Evolutionary conservation across 2,329 filamentous ascomycete genomes (phyloP).

Genomic region (Rhynchosporium agropyri): DNA sequence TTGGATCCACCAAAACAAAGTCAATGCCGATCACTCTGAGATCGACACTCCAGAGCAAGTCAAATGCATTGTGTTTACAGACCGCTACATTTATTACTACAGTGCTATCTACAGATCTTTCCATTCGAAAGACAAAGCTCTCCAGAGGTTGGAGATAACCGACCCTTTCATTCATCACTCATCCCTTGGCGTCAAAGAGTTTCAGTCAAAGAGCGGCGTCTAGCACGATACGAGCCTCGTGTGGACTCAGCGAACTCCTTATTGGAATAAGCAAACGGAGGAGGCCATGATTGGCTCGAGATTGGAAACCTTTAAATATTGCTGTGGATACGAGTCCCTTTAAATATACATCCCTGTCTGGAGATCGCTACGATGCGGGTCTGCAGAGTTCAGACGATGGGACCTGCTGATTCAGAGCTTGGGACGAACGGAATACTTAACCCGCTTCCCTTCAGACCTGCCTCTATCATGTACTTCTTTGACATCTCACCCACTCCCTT

Average conservation of each 20-base stretch:
- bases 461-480: neutral
- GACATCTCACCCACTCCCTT: constrained; percentile 3
- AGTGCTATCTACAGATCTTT: neutral
- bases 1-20: constrained; percentile 6
- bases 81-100: neutral
- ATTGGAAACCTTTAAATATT: constrained; percentile 20
- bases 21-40: neutral
- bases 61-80: neutral
- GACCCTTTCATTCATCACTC: neutral
- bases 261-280: neutral
- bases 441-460: constrained; percentile 5
- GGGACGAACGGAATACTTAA: constrained; percentile 6
- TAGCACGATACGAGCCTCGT: constrained; percentile 18
- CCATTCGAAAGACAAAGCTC: neutral
- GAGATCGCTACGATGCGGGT: constrained; percentile 15
- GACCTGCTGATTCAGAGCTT: neutral
- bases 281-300: constrained; percentile 21
- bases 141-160: neutral
- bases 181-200: neutral
- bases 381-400: neutral
- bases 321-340: constrained; percentile 20
- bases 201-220: constrained; percentile 14
- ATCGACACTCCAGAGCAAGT: neutral
- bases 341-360: constrained; percentile 15
- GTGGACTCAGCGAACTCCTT: constrained; percentile 1